Evolutionary conservation across 805 yeast genomes (phyloP), one percentile per base, ranked within the genome.

Genomic region (Lachancea kluyveri): DNA sequence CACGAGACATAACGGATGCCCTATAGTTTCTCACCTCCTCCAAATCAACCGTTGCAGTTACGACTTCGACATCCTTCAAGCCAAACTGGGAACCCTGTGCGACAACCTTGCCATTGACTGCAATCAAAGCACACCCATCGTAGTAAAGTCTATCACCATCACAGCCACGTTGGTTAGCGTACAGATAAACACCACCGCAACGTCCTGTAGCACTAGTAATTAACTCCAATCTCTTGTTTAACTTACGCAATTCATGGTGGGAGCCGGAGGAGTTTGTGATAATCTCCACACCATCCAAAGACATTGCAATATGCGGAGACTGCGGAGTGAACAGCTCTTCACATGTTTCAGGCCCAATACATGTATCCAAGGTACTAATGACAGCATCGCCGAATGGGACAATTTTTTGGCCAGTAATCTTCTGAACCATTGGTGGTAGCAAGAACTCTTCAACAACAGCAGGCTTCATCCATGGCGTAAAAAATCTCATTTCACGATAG

Each of bases 71-170:
- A 46, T 92, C 99, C 28, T 74, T 68, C 33, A 92, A 63, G 1
- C 94, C 77, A 51, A 92, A 92, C 60, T 92, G 99, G 2, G 82
- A 65, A 2, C 92, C 97, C 56, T 92, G 98, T 1, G 95, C 96
- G 4, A 92, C 79, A 41, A 94, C 79, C 40, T 77, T 63, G 21
- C 98, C 98, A 54, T 94, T 92, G 27, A 88, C 84, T 5, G 87
- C 86, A 53, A 94, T 92, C 49, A 86, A 65, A 0, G 98, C 96
- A 64, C 96, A 85, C 0, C 99, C 99, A 57, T 92, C 99, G 53
- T 92, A 92, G 59, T 92, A 92, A 26, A 92, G 62, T 37, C 99
- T 70, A 54, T 94, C 99, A 46, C 99, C 99, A 56, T 92, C 99
- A 57, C 99, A 92, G 3, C 99, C 99, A 43, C 82, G 78, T 61